Evolutionary conservation across 495 filamentous ascomycete species (phyloP).

Genomic region (Penicillium cosmopolitanum): DNA sequence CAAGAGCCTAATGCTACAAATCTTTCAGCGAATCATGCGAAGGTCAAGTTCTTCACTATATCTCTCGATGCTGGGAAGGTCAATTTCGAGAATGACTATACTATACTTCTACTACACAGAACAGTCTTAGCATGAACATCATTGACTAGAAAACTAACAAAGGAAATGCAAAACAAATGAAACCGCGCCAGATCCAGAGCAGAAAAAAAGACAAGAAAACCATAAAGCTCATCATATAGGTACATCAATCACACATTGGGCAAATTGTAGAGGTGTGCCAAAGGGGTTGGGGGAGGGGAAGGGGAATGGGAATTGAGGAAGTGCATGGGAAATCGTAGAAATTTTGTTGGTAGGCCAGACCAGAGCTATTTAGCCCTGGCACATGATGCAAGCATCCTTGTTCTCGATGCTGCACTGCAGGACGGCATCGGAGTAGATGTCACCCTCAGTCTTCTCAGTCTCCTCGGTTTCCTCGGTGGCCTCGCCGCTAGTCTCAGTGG

Average conservation of each 20-base stretch:
- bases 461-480: constrained; percentile 67
- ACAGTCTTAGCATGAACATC: constrained; percentile 34
- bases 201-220: constrained; percentile 26
- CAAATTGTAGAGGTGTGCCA: constrained; percentile 7
- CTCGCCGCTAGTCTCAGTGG: constrained; percentile 42
- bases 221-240: constrained; percentile 50
- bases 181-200: constrained; percentile 19
- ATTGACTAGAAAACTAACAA: constrained; percentile 19
- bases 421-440: constrained; percentile 92
- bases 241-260: constrained; percentile 32
- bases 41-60: not conserved
- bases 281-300: constrained; percentile 5
- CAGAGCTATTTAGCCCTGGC: constrained; percentile 65
- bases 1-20: too few relatives aligned
- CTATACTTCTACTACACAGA: constrained; percentile 16
- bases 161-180: constrained; percentile 23
- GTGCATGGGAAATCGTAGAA: constrained; percentile 24
- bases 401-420: constrained; percentile 94
- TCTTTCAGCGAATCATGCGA: too few relatives aligned
- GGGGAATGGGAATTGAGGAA: constrained; percentile 9
- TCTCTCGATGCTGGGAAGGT: not conserved
- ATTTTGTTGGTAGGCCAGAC: not conserved
- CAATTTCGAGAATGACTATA: not conserved
- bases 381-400: constrained; percentile 87
- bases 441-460: constrained; percentile 40